Base-by-base conservation (phyloP, 208 protist species). In the Endotrypanum monterogeii region DNA sequence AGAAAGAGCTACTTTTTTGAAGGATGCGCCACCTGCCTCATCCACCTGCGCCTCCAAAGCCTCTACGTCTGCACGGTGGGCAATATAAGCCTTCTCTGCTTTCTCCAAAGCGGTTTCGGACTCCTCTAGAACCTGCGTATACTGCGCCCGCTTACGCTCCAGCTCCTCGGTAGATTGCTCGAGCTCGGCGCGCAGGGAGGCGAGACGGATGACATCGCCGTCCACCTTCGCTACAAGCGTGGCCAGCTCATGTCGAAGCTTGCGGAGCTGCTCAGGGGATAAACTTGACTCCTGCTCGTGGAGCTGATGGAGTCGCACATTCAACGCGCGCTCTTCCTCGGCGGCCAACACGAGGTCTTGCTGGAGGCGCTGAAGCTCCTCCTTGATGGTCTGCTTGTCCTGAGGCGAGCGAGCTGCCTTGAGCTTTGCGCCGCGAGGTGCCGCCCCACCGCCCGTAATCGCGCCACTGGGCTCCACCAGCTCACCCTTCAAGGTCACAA, bases 401-500 rank as follows among this genome's bases (percentile, higher is more conserved):
- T 94, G 86, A 28, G 89, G 89, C 8, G 84, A 86, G 71, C 86
- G 85, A 11, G 91, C 89, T 0, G 85, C 90, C 74, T 95, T 93
- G 39, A 98, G 79, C 74, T 92, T 86, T 2, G 93, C 96, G 32
- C 98, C 98, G 18, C 84, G 86, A 12, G 82, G 83, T 0, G 88
- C 76, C 32, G 79, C 85, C 30, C 99, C 99, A 75, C 99, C 99
- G 48, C 99, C 99, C 8, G 97, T 98, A 94, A 99, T 99, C 44
- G 98, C 96, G 74, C 99, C 99, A 44, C 83, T 91, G 2, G 88
- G 85, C 76, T 99, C 99, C 51, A 99, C 98, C 23, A 99, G 68
- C 73, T 99, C 88, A 2, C 99, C 99, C 57, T 94, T 95, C 0
- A 98, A 78, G 23, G 98, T 99, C 4, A 99, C 98, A 0, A 99